Percentiles rank a stretch among this genome's conserved stretches.
Evolutionary conservation across 768 basidiomycete species (phyloP).

Genomic region (Rickenella mellea): DNA sequence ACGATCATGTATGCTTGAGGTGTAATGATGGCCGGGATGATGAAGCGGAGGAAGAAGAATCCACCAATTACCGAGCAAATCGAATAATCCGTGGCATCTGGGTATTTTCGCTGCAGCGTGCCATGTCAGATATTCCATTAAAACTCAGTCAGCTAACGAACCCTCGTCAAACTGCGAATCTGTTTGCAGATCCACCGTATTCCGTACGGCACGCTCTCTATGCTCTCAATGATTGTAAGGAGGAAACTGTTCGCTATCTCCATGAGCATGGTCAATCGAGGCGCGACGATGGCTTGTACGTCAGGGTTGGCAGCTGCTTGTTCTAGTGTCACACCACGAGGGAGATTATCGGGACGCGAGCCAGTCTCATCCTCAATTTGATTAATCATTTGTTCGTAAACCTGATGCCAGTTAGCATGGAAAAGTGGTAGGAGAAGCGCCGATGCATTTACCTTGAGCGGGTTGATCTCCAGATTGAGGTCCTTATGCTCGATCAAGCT

Average conservation of each 20-base stretch:
- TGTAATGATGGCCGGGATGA: conserved; percentile 98
- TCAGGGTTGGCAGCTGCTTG: conserved; percentile 89
- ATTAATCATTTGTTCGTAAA: conserved; percentile 99
- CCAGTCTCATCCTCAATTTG: conserved; percentile 99
- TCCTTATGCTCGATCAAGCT: conserved; percentile 99
- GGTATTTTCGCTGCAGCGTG: conserved; percentile 83
- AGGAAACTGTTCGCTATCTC: conserved; percentile 98
- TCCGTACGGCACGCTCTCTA: conserved; percentile 98
- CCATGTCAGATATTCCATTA: conserved; percentile 2
- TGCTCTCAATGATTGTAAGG: conserved; percentile 93
- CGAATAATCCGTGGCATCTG: conserved; percentile 95
- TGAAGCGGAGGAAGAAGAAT: conserved; percentile 99
- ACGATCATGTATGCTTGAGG: conserved; percentile 99
- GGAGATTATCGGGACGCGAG: conserved; percentile 79
- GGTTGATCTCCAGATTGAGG: conserved; percentile 97
- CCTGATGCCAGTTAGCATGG: conserved; percentile 45
- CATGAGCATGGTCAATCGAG: conserved; percentile 97
- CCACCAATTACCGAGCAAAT: conserved; percentile 98
- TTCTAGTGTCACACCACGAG: conserved; percentile 89
- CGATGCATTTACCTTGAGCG: conserved; percentile 68
- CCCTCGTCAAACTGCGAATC: conserved; percentile 91
- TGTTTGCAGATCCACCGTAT: conserved; percentile 99
- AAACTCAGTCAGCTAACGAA: conserved; percentile 29
- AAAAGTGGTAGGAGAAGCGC: not conserved
- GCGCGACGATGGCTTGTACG: conserved; percentile 96